A percentile compares a stretch with the other conserved stretches of the same genome.
Conservation (phyloP, 2,329 filamentous ascomycete species). For the Paecilomyces variotii region DNA sequence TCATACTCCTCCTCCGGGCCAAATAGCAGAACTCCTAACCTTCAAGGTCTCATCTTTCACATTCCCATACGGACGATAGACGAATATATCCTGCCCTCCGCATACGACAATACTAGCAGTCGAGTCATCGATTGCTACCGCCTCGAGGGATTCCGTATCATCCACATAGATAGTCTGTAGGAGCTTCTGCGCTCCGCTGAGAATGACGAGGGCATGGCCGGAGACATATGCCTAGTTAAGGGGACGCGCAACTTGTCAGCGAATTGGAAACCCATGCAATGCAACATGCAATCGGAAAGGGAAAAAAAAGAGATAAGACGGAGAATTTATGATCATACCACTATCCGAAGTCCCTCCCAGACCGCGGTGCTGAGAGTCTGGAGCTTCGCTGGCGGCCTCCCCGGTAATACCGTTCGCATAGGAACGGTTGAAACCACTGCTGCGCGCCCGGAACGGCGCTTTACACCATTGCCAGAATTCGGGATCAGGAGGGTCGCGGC, state of each 20-base stretch:
- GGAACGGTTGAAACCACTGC: constrained; percentile 33
- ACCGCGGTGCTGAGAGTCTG: constrained; percentile 67
- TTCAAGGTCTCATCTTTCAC: constrained; percentile 63
- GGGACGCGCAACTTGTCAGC: constrained; percentile 4
- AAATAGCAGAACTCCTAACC: constrained; percentile 40
- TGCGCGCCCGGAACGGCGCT: constrained; percentile 15
- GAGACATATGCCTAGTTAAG: constrained; percentile 69
- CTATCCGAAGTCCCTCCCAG: constrained; percentile 65
- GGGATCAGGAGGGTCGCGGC: not conserved
- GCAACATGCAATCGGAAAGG: not conserved
- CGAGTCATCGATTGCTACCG: constrained; percentile 70
- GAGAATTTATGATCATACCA: constrained; percentile 45
- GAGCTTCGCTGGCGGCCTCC: constrained; percentile 67
- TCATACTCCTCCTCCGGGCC: constrained; percentile 25
- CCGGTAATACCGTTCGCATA: constrained; percentile 74
- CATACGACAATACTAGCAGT: constrained; percentile 80
- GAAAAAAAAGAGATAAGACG: not conserved
- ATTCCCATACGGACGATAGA: constrained; percentile 67
- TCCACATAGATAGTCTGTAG: constrained; percentile 89
- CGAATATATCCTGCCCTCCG: constrained; percentile 56
- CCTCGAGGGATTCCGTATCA: constrained; percentile 59
- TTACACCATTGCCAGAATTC: constrained; percentile 26
- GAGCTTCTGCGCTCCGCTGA: constrained; percentile 64
- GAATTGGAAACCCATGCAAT: not conserved
- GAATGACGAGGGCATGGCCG: constrained; percentile 77